Conservation (phyloP, 2,329 filamentous ascomycete genomes). For the Sporothrix pseudoabietina region DNA sequence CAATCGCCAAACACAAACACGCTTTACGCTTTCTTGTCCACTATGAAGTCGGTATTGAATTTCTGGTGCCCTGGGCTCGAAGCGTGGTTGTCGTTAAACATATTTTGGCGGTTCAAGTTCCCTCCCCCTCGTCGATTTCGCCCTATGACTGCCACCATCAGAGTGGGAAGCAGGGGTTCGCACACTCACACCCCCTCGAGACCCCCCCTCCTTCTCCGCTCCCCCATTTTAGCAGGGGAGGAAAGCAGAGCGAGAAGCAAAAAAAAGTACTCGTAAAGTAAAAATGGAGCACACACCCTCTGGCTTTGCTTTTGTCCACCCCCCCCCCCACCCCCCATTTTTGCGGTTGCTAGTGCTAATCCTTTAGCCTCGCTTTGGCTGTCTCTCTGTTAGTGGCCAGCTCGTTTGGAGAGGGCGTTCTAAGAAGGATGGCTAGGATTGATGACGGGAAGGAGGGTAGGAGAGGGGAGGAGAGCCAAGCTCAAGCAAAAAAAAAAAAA, state of each 20-base stretch:
- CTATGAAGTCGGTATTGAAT: neutral
- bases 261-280: neutral
- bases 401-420: neutral
- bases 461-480: neutral
- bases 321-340: neutral
- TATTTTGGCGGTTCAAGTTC: neutral
- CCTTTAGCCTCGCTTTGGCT: neutral
- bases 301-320: neutral
- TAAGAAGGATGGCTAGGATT: neutral
- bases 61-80: neutral
- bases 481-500: neutral
- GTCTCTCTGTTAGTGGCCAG: neutral
- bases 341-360: neutral
- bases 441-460: neutral
- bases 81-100: neutral
- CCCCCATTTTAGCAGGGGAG: neutral
- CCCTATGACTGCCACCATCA: constrained; percentile 12
- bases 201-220: neutral
- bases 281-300: neutral
- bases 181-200: neutral
- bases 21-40: neutral
- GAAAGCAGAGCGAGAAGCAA: neutral
- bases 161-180: neutral
- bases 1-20: neutral
- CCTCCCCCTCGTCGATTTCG: constrained; percentile 6